These are phyloP conservation scores for Xylaria polymorpha DNA, from an alignment of 2,329 filamentous ascomycete species.

Conservation along the genomic window DNA sequence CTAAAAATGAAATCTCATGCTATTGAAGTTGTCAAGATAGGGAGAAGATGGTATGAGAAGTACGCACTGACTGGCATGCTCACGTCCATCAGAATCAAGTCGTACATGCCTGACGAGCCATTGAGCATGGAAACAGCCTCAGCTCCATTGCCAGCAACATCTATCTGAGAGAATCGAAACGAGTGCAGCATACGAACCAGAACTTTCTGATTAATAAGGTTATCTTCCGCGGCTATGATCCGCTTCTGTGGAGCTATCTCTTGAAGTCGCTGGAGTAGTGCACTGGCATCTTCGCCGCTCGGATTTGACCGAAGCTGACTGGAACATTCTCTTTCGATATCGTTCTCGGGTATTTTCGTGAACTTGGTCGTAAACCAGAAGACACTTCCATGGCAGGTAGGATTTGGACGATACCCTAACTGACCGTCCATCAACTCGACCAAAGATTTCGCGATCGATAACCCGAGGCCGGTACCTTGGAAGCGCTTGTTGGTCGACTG, in stretches of 20 bases:
- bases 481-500: constrained; percentile 31
- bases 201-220: constrained; percentile 31
- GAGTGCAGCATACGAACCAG: constrained; percentile 23
- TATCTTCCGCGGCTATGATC: constrained; percentile 27
- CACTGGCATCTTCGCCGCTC: constrained; percentile 1
- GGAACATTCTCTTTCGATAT: not conserved
- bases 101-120: constrained; percentile 3
- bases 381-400: constrained; percentile 13
- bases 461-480: constrained; percentile 28
- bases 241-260: constrained; percentile 19
- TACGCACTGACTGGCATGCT: constrained; percentile 25
- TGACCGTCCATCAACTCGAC: constrained; percentile 30
- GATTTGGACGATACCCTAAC: constrained; percentile 26
- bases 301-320: not conserved
- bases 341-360: constrained; percentile 9
- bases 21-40: too few species aligned
- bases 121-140: constrained; percentile 23
- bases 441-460: constrained; percentile 30
- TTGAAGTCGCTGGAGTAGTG: constrained; percentile 6
- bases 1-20: too few species aligned
- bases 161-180: constrained; percentile 23
- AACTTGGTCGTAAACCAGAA: constrained; percentile 33
- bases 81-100: constrained; percentile 28
- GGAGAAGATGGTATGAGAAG: too few species aligned
- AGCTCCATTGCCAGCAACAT: constrained; percentile 23